Evolutionary conservation across 805 yeast species (phyloP), one percentile per base, ranked within the genome.

Genomic region (Sungouiozyma ichnusensis): DNA sequence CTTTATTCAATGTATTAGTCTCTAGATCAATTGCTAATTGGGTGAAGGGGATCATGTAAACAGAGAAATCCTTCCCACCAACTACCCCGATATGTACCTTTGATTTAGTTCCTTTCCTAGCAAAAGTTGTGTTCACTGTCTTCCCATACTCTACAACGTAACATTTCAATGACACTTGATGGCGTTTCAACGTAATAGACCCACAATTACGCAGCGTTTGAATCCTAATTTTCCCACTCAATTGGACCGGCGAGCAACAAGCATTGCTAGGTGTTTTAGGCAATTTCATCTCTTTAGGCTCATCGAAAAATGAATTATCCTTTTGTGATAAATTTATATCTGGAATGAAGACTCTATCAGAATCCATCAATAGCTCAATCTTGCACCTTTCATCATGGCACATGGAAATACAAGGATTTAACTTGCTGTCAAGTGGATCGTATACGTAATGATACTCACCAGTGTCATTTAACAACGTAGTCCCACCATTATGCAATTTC

Each of bases 401-500:
- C 24, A 18, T 32, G 13, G 43, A 42, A 7, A 37, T 44, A 33
- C 41, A 49, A 6, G 55, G 55, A 27, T 51, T 51, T 13, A 37
- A 38, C 16, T 46, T 36, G 13, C 33, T 35, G 34, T 46, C 46
- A 17, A 44, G 17, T 14, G 55, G 52, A 36, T 48, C 39, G 38
- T 51, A 51, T 19, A 44, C 43, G 31, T 49, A 51, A 16, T 49
- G 48, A 27, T 33, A 44, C 8, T 45, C 40, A 5, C 47, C 49
- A 5, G 46, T 20, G 32, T 50, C 52, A 32, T 49, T 49, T 33
- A 42, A 42, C n/a, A 51, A 42, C 15, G 51, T 49, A 5, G 55
- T 51, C n/a, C 55, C 53, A 20, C 47, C 46, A 31, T 49, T 44
- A 42, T 48, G 48, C 35, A 51, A 37, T 19, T 44, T 39, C 20